Evolutionary conservation across 192 early-diverging fungal species (phyloP).

Genomic region (Podila epigama): DNA sequence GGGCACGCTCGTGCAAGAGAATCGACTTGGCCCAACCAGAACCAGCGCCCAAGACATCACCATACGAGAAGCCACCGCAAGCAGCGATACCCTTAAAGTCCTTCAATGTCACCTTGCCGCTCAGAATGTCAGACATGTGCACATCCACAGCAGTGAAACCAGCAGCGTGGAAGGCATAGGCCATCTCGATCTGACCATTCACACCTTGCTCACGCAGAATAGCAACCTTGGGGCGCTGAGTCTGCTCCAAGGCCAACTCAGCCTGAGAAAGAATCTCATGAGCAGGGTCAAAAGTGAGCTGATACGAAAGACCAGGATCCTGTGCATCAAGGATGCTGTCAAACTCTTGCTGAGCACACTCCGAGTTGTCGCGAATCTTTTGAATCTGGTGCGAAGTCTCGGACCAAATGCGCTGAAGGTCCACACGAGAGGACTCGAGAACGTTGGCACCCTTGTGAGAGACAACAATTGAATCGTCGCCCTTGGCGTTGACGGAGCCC

Average conservation of each 20-base stretch:
- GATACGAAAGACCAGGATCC: constrained; percentile 83
- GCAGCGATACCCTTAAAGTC: constrained; percentile 89
- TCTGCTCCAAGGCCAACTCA: constrained; percentile 8
- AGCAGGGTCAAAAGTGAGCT: constrained; percentile 83
- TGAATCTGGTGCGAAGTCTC: constrained; percentile 95
- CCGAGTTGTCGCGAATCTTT: constrained; percentile 87
- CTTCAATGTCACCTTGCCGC: constrained; percentile 64
- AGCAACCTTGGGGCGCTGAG: constrained; percentile 80
- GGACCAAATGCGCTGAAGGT: constrained; percentile 85
- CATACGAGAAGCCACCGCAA: constrained; percentile 98
- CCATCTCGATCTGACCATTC: constrained; percentile 95
- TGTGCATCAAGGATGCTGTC: constrained; percentile 68
- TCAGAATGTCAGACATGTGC: constrained; percentile 96
- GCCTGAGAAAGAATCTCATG: constrained; percentile 51
- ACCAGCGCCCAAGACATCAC: constrained; percentile 99
- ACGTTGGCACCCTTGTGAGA: constrained; percentile 52
- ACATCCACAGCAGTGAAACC: constrained; percentile 96
- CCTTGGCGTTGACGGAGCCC: constrained; percentile 61
- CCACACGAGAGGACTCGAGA: constrained; percentile 64
- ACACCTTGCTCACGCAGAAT: constrained; percentile 98
- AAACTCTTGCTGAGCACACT: constrained; percentile 86
- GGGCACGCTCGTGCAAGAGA: constrained; percentile 73
- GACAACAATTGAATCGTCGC: constrained; percentile 63
- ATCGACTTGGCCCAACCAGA: constrained; percentile 97
- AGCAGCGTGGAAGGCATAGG: constrained; percentile 91